Base-by-base conservation (phyloP, 495 filamentous ascomycete genomes). In the Staphylotrichum longicolle region DNA sequence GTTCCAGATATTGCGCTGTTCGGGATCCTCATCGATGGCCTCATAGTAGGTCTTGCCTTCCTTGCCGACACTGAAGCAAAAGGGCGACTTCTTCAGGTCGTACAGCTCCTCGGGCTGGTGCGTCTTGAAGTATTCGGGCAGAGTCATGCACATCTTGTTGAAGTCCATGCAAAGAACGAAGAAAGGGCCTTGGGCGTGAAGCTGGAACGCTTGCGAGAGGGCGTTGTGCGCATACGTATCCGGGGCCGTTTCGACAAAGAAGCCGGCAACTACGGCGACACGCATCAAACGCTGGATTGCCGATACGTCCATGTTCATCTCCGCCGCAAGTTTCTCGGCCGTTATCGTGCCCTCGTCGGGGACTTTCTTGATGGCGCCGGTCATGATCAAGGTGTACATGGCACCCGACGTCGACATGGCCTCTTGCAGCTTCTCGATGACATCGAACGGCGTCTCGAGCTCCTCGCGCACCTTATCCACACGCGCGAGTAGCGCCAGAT, bases 31-130 rank as follows among this genome's bases (percentile, higher is more conserved):
- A 39, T 66, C 58, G 8, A 67, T 39, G 7, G 68, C 65, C 41
- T 74, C 70, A 14, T 72, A 75, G 57, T 67, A 74, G 0, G 66
- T 68, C 47, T 57, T 57, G 9, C 72, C 73, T 59, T 74, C 70
- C 48, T 49, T 59, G 54, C 65, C 64, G 15, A 68, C 41, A 14
- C 65, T 63, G 39, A 46, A 75, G 34, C 66, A 65, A 52, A 65
- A 74, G 5, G 73, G 72, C 11, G 68, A 66, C 54, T 74, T 73
- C 27, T 56, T 65, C 20, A 64, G 57, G 44, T 75, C 71, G 30
- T 58, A 60, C 10, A 75, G 9, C 35, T 72, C 71, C 32, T 67
- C 58, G 20, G 68, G 63, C 35, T 46, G 39, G 49, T 73, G 70
- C 9, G 67, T 65, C 40, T 64, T 63, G 54, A 75, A 63, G 57